Conservation (phyloP, 495 filamentous ascomycete genomes). For the Aspergillus mulundensis region DNA sequence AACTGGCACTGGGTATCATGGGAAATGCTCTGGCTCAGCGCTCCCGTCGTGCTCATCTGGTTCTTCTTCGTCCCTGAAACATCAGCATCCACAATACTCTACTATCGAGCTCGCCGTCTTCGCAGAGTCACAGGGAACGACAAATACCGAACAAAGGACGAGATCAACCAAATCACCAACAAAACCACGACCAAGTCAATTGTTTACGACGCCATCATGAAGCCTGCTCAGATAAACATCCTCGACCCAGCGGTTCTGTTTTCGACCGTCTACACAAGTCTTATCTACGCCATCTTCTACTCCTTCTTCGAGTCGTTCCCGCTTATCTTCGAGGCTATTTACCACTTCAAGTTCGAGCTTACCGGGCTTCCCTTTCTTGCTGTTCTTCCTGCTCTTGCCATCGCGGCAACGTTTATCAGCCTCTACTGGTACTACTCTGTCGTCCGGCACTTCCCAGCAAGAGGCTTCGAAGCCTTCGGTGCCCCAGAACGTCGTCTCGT, state of each 20-base stretch:
- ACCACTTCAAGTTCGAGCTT: slow-evolving; percentile 35
- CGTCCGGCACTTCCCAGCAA: slow-evolving; percentile 26
- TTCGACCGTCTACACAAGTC: slow-evolving; percentile 43
- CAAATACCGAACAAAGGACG: slow-evolving; percentile 35
- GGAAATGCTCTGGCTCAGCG: slow-evolving; percentile 43
- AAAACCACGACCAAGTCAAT: slow-evolving; percentile 32
- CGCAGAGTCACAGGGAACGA: slow-evolving; percentile 33
- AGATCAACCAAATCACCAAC: slow-evolving; percentile 35
- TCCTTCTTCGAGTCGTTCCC: slow-evolving; percentile 43
- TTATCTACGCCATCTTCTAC: slow-evolving; percentile 43
- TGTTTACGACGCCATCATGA: slow-evolving; percentile 45
- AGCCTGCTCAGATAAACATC: slow-evolving; percentile 20
- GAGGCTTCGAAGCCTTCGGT: background rate
- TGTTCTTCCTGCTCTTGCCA: slow-evolving; percentile 35
- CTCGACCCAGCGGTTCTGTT: slow-evolving; percentile 33
- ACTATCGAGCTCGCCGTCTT: slow-evolving; percentile 35
- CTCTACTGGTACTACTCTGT: slow-evolving; percentile 34
- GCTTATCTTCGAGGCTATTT: slow-evolving; percentile 41
- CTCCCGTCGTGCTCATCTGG: slow-evolving; percentile 37
- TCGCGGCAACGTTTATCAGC: slow-evolving; percentile 36
- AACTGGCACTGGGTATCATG: slow-evolving; percentile 54
- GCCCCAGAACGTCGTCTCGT: background rate
- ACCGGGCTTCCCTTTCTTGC: slow-evolving; percentile 50
- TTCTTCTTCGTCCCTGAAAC: slow-evolving; percentile 46
- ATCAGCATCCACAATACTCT: slow-evolving; percentile 44